Base-by-base conservation (phyloP, 1,284 basidiomycete genomes). In the Trichosporon inkin region DNA sequence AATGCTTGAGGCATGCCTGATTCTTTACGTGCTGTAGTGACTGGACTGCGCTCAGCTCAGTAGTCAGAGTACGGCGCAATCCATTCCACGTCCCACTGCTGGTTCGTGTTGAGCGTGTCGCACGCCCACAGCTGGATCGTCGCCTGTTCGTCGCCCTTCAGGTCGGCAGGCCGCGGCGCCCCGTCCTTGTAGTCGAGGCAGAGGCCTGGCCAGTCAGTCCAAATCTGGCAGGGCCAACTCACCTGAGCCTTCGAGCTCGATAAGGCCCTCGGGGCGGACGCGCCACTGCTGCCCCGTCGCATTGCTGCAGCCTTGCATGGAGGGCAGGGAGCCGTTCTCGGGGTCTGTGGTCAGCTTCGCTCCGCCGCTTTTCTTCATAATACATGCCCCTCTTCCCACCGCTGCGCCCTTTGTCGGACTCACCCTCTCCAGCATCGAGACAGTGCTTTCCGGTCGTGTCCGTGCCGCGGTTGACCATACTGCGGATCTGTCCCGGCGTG, bases 161-260 rank as follows among this genome's bases (percentile, higher is more conserved):
- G 40, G 20, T 44, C 20, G 19, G 20, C 40, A 8, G 40, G 40
- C 20, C 20, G 20, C 2, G 40, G 40, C 20, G 11, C 13, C 19
- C 40, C 40, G 20, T 44, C 40, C 40, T 44, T 44, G 20, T 44
- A 44, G 11, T 44, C 40, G 20, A 44, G 40, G 40, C 40, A 44
- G 40, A 44, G 40, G 11, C 40, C 40, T 14, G 28, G 28, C 5
- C 28, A 32, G 28, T 32, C 28, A 32, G 28, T 32, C 28, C 8
- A 4, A 32, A 8, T 5, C 28, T 5, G 28, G 5, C 5, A 32
- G 4, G 28, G 28, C n/a, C 28, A 32, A 32, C 28, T 32, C 28
- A 32, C 28, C 28, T 4, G 40, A 22, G 20, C 40, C 40, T 2
- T 10, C 40, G 40, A 44, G 40, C 40, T 44, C 40, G 20, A 44